phyloP scores from a whole-genome alignment of 2,329 filamentous ascomycete species.

The Phoma sp. region DNA sequence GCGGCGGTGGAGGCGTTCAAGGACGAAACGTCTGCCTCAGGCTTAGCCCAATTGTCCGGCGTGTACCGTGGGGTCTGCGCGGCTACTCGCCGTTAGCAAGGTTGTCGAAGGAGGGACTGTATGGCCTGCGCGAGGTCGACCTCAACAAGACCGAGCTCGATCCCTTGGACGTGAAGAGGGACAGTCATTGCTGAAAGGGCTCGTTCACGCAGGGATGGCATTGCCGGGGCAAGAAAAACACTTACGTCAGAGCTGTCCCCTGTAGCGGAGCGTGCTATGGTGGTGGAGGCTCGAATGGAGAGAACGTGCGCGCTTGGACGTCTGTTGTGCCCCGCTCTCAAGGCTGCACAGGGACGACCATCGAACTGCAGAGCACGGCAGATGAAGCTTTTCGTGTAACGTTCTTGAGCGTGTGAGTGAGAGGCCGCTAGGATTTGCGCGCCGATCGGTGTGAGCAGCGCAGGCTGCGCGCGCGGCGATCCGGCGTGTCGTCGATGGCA shows the following conservation, averaged over 20 bases:
- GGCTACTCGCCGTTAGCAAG: constrained; percentile 14
- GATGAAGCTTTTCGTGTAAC: background rate
- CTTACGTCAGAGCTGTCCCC: constrained; percentile 18
- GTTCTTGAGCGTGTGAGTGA: constrained; percentile 1
- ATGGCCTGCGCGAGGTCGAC: background rate
- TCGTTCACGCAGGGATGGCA: background rate
- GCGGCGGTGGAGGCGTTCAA: background rate
- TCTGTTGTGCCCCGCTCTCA: constrained; percentile 18
- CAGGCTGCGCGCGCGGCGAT: constrained; percentile 4
- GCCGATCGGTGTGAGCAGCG: constrained; percentile 16
- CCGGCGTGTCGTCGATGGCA: background rate
- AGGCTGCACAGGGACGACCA: constrained; percentile 10
- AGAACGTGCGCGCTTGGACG: constrained; percentile 14
- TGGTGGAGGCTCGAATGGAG: constrained; percentile 3
- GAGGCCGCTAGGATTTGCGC: background rate
- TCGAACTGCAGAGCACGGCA: constrained; percentile 6
- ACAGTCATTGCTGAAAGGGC: background rate
- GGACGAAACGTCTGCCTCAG: background rate
- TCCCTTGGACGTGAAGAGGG: constrained; percentile 6
- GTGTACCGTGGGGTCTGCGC: constrained; percentile 1
- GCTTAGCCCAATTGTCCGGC: background rate
- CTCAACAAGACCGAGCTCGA: background rate
- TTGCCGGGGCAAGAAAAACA: background rate
- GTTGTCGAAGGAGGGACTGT: background rate
- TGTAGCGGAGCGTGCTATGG: constrained; percentile 6